Evolutionary conservation across 164 flowering plant species (phyloP), one percentile per base, ranked within the genome.

Genomic region (Magnolia officinalis): DNA sequence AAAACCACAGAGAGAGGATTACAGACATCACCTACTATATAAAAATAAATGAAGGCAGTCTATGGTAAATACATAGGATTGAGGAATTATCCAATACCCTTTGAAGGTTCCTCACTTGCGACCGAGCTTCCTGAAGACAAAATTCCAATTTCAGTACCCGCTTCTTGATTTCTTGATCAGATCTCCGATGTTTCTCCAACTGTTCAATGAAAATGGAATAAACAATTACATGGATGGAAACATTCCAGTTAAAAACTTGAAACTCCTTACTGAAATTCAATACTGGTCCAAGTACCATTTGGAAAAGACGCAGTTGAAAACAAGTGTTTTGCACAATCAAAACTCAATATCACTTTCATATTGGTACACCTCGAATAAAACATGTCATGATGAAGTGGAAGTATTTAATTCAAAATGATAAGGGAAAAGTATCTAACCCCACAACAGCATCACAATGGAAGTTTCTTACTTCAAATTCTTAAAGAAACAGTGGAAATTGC

Each of bases 101-200:
- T 77, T 92, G 98, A 50, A 94, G 96, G 80, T 90, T 94, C 79
- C 94, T 83, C 24, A 91, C 91, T 80, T 92, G 98, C 18, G 92
- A 80, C 23, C 97, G 95, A 79, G 97, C 87, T 80, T 92, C 97
- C 73, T 94, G 99, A 77, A 94, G 90, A 78, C 97, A 92, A 75
- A 94, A 94, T 79, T 96, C 99, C 80, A 96, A 82, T 80, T 92
- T 94, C 74, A 94, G 67, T 26, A 96, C 97, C 79, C 88, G 91
- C 85, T 92, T 94, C 78, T 96, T 96, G 75, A 96, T 84, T 65
- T 94, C 96, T 69, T 91, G 95, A 85, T 93, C 97, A 76, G 90
- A 87, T 85, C 91, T 86, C 21, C 84, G 83, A 65, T 92, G 96
- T 84, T 91, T 94, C 81, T 92, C 98, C 64, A 96, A 77, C 99